Evolutionary conservation across 192 early-diverging fungal genomes (phyloP).

Genomic region (Entomortierella lignicola): DNA sequence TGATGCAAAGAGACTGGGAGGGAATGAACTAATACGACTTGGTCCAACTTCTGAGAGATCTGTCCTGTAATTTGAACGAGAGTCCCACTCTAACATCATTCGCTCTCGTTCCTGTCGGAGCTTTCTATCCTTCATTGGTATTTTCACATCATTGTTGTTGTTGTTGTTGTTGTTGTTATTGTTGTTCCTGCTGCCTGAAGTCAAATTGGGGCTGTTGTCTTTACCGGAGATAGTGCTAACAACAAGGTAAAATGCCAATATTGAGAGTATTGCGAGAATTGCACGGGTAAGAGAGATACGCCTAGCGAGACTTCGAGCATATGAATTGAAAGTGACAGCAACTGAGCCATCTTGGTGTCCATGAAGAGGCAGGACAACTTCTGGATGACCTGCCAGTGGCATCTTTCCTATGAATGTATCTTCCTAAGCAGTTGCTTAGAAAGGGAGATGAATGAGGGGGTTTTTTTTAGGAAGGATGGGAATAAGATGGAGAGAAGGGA

Average conservation of each 20-base stretch:
- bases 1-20: conserved; percentile 21
- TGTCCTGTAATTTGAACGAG: conserved; percentile 41
- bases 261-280: conserved; percentile 19
- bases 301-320: conserved; percentile 14
- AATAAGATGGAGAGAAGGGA: too few relatives aligned
- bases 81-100: conserved; percentile 46
- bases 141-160: conserved; percentile 8
- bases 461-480: too few relatives aligned
- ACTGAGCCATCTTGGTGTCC: conserved; percentile 15
- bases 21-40: conserved; percentile 28
- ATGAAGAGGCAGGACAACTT: conserved; percentile 37
- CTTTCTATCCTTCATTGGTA: conserved; percentile 21
- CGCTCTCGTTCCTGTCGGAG: conserved; percentile 23
- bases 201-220: background rate
- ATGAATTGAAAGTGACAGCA: background rate
- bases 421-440: background rate
- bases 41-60: conserved; percentile 37
- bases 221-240: background rate
- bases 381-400: conserved; percentile 37
- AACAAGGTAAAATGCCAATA: conserved; percentile 26
- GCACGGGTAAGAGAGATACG: conserved; percentile 23
- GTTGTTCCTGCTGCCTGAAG: background rate
- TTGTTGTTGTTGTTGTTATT: background rate
- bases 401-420: conserved; percentile 3
- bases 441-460: background rate